Evolutionary conservation across 352 stramenopile genomes (phyloP), one percentile per base, ranked within the genome.

Genomic region (Phytopythium sindhum): DNA sequence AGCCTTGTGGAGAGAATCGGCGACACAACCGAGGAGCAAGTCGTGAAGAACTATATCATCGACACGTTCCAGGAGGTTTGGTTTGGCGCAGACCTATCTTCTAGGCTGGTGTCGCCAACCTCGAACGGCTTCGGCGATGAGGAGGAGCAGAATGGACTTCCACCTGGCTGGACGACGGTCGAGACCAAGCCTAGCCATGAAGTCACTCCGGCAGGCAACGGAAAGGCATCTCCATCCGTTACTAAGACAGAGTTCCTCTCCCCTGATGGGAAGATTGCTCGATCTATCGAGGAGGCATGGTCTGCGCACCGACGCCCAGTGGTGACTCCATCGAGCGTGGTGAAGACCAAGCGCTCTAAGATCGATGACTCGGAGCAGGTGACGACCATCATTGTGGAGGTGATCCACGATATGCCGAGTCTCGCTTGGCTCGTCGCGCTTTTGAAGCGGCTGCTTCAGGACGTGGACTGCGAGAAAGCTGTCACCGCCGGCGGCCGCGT

Each of bases 51-150:
- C 44, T 92, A 86, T 37, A 84, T 96, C 57, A 90, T 95, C 24
- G 81, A 92, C 51, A 93, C 80, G 10, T 91, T 96, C 26, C 86
- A 95, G 69, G 88, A 96, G 50, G 65, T 90, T 31, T 96, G 88
- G 88, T 96, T 96, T 61, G 87, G 85, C 19, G 60, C 73, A 1
- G 83, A 89, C 2, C 71, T 91, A 15, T 72, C 73, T 33, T 78
- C 73, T 8, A 71, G 66, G 4, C 72, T 75, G 55, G 66, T 88
- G 4, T 86, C 73, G 6, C 28, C 48, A 14, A 66, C 63, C 24
- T 37, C 56, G 14, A 47, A 58, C 9, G 8, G 50, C 4, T 64
- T 61, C 0, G 59, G 65, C 31, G 73, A 77, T n/a, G 81, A 90
- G 68, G 66, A 90, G 68, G 66, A 60, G 21, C 73, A 80, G 63